phyloP scores from a whole-genome alignment of 306 rosid species.

The Ochetophila trinervis region DNA sequence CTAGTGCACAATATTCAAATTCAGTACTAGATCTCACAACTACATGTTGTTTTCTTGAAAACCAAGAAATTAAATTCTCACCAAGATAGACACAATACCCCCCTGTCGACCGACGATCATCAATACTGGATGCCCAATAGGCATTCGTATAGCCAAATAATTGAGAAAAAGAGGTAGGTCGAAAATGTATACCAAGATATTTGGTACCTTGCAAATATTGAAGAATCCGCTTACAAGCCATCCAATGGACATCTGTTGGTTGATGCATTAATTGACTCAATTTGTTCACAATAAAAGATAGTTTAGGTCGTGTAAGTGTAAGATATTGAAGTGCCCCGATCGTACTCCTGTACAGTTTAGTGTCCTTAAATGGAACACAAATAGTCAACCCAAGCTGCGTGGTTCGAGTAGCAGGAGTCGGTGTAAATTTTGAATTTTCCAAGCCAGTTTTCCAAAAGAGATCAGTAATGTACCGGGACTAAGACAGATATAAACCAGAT shows the following conservation, averaged over 20 bases:
- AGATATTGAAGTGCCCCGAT: background rate
- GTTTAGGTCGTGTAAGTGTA: background rate
- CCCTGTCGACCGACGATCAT: too few species aligned
- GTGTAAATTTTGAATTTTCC: too few species aligned
- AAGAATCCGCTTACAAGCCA: background rate
- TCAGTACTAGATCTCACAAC: background rate
- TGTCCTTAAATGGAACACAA: background rate
- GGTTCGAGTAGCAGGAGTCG: too few species aligned
- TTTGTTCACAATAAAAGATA: background rate
- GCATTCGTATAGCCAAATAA: background rate
- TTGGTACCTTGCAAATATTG: background rate
- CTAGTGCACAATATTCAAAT: background rate
- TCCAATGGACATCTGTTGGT: background rate
- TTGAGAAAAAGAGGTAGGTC: background rate
- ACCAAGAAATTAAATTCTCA: too few species aligned
- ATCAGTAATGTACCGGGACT: too few species aligned
- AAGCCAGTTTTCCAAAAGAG: too few species aligned
- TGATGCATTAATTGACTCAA: background rate
- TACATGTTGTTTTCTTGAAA: background rate
- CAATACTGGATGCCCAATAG: too few species aligned
- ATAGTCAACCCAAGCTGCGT: too few species aligned
- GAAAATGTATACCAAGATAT: background rate
- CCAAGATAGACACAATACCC: background rate
- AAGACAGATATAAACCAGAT: too few species aligned
- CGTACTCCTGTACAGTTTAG: background rate